These are phyloP conservation scores for Fusarium humuli DNA, from an alignment of 2,329 filamentous ascomycete genomes.

Conservation along the genomic window DNA sequence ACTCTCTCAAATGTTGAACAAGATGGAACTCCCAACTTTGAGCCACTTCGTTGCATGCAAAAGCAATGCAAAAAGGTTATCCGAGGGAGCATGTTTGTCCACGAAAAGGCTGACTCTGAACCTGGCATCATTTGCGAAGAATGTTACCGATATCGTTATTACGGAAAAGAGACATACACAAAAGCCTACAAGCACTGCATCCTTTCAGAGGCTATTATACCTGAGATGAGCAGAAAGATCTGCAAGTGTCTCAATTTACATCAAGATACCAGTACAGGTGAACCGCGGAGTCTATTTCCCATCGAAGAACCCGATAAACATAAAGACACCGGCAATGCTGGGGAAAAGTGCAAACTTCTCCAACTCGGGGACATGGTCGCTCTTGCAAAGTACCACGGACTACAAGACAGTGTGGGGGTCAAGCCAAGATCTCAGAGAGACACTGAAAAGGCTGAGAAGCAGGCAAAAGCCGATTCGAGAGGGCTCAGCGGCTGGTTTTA, in stretches of 20 bases:
- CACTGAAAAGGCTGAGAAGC: not conserved
- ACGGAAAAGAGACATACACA: slow-evolving; percentile 22
- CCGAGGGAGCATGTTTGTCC: slow-evolving; percentile 39
- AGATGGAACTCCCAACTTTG: slow-evolving; percentile 29
- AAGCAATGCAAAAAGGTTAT: slow-evolving; percentile 30
- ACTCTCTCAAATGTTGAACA: slow-evolving; percentile 17
- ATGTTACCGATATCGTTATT: slow-evolving; percentile 31
- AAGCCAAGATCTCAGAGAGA: slow-evolving; percentile 15
- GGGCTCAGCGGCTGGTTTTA: not conserved
- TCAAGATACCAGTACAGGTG: not conserved
- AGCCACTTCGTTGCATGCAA: slow-evolving; percentile 30
- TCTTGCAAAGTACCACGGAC: slow-evolving; percentile 32
- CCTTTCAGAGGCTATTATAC: slow-evolving; percentile 25
- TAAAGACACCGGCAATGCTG: not conserved
- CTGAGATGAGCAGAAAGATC: slow-evolving; percentile 34
- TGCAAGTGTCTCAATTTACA: slow-evolving; percentile 24
- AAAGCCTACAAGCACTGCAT: slow-evolving; percentile 39
- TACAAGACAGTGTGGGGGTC: slow-evolving; percentile 29
- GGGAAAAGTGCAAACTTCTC: slow-evolving; percentile 20
- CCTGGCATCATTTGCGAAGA: slow-evolving; percentile 33
- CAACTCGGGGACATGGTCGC: slow-evolving; percentile 28
- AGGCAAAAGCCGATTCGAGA: not conserved
- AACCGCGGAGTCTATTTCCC: slow-evolving; percentile 12
- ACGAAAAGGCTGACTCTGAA: not conserved
- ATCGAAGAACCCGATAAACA: slow-evolving; percentile 17